These are phyloP conservation scores for Cyclocybe aegerita DNA, from an alignment of 768 basidiomycete species.

Conservation along the genomic window DNA sequence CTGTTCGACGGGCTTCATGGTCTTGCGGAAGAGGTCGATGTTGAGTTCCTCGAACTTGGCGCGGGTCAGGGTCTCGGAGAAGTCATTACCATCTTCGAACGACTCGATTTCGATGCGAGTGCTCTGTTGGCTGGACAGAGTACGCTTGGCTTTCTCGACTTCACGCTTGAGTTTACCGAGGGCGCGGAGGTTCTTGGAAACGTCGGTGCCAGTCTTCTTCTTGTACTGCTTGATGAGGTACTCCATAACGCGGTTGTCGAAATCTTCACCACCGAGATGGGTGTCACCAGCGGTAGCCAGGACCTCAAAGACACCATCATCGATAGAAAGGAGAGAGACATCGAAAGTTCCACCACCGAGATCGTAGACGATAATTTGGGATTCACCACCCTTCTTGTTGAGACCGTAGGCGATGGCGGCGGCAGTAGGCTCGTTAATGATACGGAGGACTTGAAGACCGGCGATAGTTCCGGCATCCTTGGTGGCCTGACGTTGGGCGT, in stretches of 20 bases:
- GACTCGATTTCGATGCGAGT: slow-evolving; percentile 93
- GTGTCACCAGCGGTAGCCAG: slow-evolving; percentile 92
- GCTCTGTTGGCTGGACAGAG: slow-evolving; percentile 85
- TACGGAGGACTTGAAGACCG: slow-evolving; percentile 92
- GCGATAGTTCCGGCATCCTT: slow-evolving; percentile 97
- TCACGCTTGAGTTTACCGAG: slow-evolving; percentile 92
- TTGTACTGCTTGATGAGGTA: slow-evolving; percentile 89
- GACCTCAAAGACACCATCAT: slow-evolving; percentile 91
- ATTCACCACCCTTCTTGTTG: slow-evolving; percentile 93
- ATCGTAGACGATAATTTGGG: slow-evolving; percentile 97
- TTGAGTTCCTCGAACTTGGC: slow-evolving; percentile 99
- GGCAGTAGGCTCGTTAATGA: slow-evolving; percentile 97
- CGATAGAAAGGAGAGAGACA: slow-evolving; percentile 93
- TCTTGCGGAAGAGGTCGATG: slow-evolving; percentile 99
- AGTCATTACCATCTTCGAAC: slow-evolving; percentile 96
- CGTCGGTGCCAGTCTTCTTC: slow-evolving; percentile 88
- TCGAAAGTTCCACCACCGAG: slow-evolving; percentile 99
- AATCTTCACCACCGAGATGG: slow-evolving; percentile 94
- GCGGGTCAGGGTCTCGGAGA: slow-evolving; percentile 93
- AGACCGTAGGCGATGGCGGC: slow-evolving; percentile 98
- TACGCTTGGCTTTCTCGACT: slow-evolving; percentile 95
- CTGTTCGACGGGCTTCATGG: slow-evolving; percentile 99
- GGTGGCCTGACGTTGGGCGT: slow-evolving; percentile 98
- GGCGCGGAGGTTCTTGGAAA: slow-evolving; percentile 74
- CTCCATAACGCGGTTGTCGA: slow-evolving; percentile 91